These are phyloP conservation scores for Nitzschia sp. DNA, from an alignment of 108 stramenopile species.

Conservation along the genomic window DNA sequence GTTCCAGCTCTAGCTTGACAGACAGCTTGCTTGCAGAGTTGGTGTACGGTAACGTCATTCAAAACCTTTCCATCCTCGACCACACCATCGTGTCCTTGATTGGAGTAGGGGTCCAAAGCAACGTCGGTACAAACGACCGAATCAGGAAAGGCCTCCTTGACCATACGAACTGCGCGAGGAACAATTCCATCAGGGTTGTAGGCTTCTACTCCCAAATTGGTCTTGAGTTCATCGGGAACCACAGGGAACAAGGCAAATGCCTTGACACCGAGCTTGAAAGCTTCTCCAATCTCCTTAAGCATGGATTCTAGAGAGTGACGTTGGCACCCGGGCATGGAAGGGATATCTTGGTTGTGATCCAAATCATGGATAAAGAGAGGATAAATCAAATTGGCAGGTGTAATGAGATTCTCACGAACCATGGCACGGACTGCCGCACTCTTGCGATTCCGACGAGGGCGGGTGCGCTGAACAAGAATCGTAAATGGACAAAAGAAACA, in stretches of 20 bases:
- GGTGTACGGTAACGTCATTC: slow-evolving; percentile 96
- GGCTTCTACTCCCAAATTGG: slow-evolving; percentile 92
- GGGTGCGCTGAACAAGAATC: slow-evolving; percentile 49
- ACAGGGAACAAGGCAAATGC: slow-evolving; percentile 95
- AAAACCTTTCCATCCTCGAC: slow-evolving; percentile 93
- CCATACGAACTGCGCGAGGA: slow-evolving; percentile 91
- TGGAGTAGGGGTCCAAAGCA: slow-evolving; percentile 96
- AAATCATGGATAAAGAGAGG: slow-evolving; percentile 98
- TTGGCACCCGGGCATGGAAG: slow-evolving; percentile 94
- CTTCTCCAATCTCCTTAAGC: slow-evolving; percentile 90
- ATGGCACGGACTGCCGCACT: slow-evolving; percentile 86
- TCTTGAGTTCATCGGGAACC: slow-evolving; percentile 93
- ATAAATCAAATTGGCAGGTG: slow-evolving; percentile 95
- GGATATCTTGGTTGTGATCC: slow-evolving; percentile 75
- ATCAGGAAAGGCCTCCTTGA: slow-evolving; percentile 90
- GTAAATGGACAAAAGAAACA: background rate
- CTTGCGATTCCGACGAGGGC: slow-evolving; percentile 96
- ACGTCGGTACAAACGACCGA: slow-evolving; percentile 93
- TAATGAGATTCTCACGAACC: slow-evolving; percentile 95
- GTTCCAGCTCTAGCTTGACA: slow-evolving; percentile 95
- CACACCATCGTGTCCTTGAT: slow-evolving; percentile 98
- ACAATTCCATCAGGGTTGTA: slow-evolving; percentile 97
- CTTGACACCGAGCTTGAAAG: slow-evolving; percentile 83
- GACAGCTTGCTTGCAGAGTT: slow-evolving; percentile 96
- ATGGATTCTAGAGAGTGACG: slow-evolving; percentile 86